Percentiles rank a stretch among this genome's conserved stretches.
These are phyloP conservation scores for Monosporascus sp. DNA, from an alignment of 2,329 filamentous ascomycete genomes.

Conservation along the genomic window DNA sequence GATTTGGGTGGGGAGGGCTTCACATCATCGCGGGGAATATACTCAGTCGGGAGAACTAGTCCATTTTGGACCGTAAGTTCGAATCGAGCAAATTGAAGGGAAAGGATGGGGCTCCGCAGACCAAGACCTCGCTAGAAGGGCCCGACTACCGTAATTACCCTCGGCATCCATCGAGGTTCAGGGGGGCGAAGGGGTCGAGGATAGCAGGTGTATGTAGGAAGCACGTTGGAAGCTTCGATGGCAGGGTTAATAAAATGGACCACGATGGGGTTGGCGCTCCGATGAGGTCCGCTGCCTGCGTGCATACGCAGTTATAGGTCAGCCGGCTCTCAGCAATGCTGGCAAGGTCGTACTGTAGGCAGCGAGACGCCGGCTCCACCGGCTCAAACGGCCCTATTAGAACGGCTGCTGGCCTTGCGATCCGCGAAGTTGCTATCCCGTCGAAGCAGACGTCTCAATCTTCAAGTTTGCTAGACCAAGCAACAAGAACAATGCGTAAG, in stretches of 20 bases:
- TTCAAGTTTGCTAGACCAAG: neutral
- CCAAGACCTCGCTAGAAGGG: constrained; percentile 11
- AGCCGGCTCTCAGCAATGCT: neutral
- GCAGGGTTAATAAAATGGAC: neutral
- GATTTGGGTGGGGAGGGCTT: constrained; percentile 13
- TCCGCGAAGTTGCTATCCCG: neutral
- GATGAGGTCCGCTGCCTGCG: neutral
- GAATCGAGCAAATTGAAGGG: constrained; percentile 6
- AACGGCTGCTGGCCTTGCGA: neutral
- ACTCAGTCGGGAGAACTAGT: constrained; percentile 10
- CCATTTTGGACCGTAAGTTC: neutral
- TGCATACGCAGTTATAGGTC: neutral
- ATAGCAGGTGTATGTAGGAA: neutral
- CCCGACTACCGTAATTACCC: constrained; percentile 8
- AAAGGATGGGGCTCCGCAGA: constrained; percentile 14
- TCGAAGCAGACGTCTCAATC: neutral
- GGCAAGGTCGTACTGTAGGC: neutral
- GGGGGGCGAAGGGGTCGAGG: neutral
- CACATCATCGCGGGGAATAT: constrained; percentile 12
- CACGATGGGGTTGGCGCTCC: neutral
- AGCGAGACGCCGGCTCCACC: neutral
- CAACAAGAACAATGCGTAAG: neutral
- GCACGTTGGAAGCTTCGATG: neutral
- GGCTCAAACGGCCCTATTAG: neutral
- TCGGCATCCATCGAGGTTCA: neutral